Percentiles rank a stretch among this genome's conserved stretches.
Conservation (phyloP, 2,329 filamentous ascomycete genomes). For the Tothia fuscella region DNA sequence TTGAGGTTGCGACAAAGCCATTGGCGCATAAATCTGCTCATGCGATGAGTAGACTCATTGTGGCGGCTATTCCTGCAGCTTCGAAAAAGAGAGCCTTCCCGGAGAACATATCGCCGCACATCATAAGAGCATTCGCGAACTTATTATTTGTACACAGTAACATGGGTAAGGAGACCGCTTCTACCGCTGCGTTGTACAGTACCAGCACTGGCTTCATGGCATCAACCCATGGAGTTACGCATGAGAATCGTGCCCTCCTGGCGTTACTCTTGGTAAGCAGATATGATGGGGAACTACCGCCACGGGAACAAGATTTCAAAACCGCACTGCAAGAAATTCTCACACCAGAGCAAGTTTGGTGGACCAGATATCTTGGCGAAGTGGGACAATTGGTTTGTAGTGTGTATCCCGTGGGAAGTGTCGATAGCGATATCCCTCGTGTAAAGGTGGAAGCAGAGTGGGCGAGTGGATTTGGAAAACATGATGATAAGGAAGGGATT, state of each 20-base stretch:
- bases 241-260: conserved; percentile 58
- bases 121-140: conserved; percentile 47
- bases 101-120: conserved; percentile 13
- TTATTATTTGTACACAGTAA: conserved; percentile 43
- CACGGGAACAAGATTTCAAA: conserved; percentile 45
- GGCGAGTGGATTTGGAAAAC: no score
- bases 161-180: conserved; percentile 27
- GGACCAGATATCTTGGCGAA: conserved; percentile 51
- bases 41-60: conserved; percentile 37
- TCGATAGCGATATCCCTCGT: conserved; percentile 20
- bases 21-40: conserved; percentile 38
- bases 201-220: conserved; percentile 58
- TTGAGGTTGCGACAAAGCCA: conserved; percentile 47
- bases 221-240: conserved; percentile 59
- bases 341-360: conserved; percentile 47
- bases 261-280: conserved; percentile 65
- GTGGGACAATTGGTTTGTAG: conserved; percentile 45
- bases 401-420: conserved; percentile 52
- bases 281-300: conserved; percentile 41
- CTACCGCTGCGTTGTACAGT: conserved; percentile 59
- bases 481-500: no score
- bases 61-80: conserved; percentile 32
- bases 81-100: conserved; percentile 4
- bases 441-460: no score
- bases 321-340: conserved; percentile 41